These are phyloP conservation scores for Hippophae gyantsensis DNA, from an alignment of 306 rosid species.

Conservation along the genomic window DNA sequence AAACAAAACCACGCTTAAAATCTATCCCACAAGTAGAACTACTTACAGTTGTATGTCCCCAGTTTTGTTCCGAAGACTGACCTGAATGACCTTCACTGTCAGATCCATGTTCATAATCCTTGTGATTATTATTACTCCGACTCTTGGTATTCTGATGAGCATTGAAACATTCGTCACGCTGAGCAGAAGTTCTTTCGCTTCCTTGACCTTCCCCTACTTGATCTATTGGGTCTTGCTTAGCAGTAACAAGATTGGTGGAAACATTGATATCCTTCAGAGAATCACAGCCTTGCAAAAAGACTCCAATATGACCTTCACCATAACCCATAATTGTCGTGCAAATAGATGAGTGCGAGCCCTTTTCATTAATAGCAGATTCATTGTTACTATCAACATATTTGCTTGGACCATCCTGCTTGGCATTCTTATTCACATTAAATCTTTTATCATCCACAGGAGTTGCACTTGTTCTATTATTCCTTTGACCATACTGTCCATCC, in stretches of 20 bases:
- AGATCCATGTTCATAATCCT: constrained; percentile 36
- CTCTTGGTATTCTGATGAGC: constrained; percentile 31
- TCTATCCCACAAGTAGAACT: constrained; percentile 37
- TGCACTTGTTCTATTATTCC: constrained; percentile 22
- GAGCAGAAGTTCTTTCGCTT: constrained; percentile 24
- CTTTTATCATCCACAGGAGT: constrained; percentile 19
- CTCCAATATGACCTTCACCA: constrained; percentile 30
- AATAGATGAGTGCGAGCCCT: constrained; percentile 38
- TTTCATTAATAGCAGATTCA: constrained; percentile 39
- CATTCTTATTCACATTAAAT: constrained; percentile 26
- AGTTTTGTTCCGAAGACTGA: constrained; percentile 70
- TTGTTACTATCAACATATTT: constrained; percentile 26
- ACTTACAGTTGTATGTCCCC: constrained; percentile 31
- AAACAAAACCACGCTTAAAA: constrained; percentile 30
- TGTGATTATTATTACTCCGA: constrained; percentile 33
- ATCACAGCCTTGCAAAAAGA: constrained; percentile 26
- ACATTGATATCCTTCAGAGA: constrained; percentile 31
- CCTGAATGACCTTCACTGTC: constrained; percentile 62
- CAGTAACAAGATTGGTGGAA: constrained; percentile 27
- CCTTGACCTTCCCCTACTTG: constrained; percentile 30
- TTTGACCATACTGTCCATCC: constrained; percentile 4
- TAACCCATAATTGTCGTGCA: constrained; percentile 29
- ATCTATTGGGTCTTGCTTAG: constrained; percentile 23
- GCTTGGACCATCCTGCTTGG: constrained; percentile 27
- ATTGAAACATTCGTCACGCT: constrained; percentile 35